Evolutionary conservation across 2,329 filamentous ascomycete genomes (phyloP).

Genomic region (Cladobotryum mycophilum): DNA sequence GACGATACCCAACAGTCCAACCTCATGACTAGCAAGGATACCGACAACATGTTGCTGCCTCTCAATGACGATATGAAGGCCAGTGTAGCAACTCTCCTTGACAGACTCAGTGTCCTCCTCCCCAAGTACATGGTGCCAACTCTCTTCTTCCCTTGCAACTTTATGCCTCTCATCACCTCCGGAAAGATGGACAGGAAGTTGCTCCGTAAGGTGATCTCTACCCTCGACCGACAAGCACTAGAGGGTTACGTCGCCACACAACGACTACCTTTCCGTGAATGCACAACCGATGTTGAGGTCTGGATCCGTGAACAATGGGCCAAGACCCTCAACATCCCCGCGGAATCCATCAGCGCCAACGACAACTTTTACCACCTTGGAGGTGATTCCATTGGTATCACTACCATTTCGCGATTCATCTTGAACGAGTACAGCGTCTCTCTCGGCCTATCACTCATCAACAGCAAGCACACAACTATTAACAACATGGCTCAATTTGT

Average conservation of each 20-base stretch:
- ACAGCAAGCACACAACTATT: slow-evolving; percentile 15
- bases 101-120: not conserved
- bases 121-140: slow-evolving; percentile 8
- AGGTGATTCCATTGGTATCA: slow-evolving; percentile 14
- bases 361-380: slow-evolving; percentile 15
- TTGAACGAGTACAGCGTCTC: slow-evolving; percentile 11
- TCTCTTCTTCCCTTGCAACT: slow-evolving; percentile 5
- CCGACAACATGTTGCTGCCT: not conserved
- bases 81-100: not conserved
- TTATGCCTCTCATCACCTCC: slow-evolving; percentile 9
- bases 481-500: slow-evolving; percentile 13
- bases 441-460: slow-evolving; percentile 14
- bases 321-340: not conserved
- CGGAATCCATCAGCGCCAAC: slow-evolving; percentile 10
- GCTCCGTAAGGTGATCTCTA: not conserved
- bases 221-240: not conserved
- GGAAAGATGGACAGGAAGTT: slow-evolving; percentile 8
- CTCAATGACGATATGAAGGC: not conserved
- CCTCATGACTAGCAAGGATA: not conserved
- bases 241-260: not conserved
- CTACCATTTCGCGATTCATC: slow-evolving; percentile 7
- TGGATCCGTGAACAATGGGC: slow-evolving; percentile 3
- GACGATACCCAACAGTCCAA: not conserved
- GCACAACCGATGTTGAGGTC: slow-evolving; percentile 2
- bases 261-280: not conserved